Evolutionary conservation across 371 early-diverging fungal species (phyloP).

Genomic region (Mucor irregularis): DNA sequence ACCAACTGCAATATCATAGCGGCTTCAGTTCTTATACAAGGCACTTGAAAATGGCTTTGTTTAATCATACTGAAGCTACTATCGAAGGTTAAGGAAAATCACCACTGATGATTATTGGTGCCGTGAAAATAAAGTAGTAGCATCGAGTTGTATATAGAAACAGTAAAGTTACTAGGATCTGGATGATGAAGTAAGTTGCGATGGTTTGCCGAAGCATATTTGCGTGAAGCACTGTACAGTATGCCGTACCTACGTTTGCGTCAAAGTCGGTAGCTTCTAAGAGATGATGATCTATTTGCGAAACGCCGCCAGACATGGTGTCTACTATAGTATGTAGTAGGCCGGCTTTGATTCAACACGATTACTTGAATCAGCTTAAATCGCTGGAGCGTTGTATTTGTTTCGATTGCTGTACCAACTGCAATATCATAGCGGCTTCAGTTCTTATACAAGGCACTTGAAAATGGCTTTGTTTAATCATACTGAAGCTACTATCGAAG

Average conservation of each 20-base stretch:
- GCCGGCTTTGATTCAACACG: slow-evolving; percentile 14
- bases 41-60: slow-evolving; percentile 9
- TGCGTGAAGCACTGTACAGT: slow-evolving; percentile 9
- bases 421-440: slow-evolving; percentile 10
- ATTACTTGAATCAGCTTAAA: slow-evolving; percentile 6
- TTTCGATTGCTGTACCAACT: slow-evolving; percentile 8
- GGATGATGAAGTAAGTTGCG: slow-evolving; percentile 7
- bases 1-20: slow-evolving; percentile 4
- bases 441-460: slow-evolving; percentile 12
- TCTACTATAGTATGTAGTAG: slow-evolving; percentile 18
- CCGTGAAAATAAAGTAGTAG: slow-evolving; percentile 2
- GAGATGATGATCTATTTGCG: slow-evolving; percentile 17
- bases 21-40: slow-evolving; percentile 14
- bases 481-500: slow-evolving; percentile 5
- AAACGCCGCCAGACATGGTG: slow-evolving; percentile 16
- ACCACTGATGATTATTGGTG: slow-evolving; percentile 2
- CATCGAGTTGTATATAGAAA: not conserved
- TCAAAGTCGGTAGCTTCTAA: slow-evolving; percentile 17
- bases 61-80: slow-evolving; percentile 3
- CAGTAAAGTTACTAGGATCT: slow-evolving; percentile 4
- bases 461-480: slow-evolving; percentile 7
- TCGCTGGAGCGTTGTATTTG: slow-evolving; percentile 4
- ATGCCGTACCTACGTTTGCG: slow-evolving; percentile 13
- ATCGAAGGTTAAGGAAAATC: slow-evolving; percentile 2
- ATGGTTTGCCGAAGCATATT: slow-evolving; percentile 14